Base-by-base conservation (phyloP, 352 stramenopile species). In the Lagenidium giganteum region DNA sequence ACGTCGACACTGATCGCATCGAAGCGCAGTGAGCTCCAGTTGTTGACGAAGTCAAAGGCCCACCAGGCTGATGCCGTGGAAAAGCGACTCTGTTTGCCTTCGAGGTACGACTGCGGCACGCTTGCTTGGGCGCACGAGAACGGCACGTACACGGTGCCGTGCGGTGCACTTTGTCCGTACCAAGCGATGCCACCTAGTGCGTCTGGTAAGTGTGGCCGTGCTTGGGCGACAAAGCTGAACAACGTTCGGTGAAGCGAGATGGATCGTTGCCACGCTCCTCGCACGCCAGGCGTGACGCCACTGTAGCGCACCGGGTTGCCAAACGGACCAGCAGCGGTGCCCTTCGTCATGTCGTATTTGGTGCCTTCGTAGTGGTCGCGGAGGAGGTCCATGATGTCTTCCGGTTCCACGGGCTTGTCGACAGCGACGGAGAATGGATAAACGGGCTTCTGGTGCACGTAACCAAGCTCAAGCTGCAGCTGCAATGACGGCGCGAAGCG, bases 291-390 rank as follows among this genome's bases (percentile, higher is more conserved):
- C 16, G 56, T 17, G 25, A 51, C 64, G 17, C 75, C 67, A 2
- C 70, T 67, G 68, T 81, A 96, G 16, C 86, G 78, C 43, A 96
- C 75, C 2, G 86, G 87, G 18, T 69, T 65, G 21, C 85, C 83
- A 57, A 96, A 97, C 3, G 89, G 86, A 21, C 90, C 90, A 34
- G 76, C 84, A 8, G 78, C 69, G 18, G 89, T 38, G 1, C 82
- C 81, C 53, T 91, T 73, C 2, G 65, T 83, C 63, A 93, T 76
- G 42, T 93, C 75, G 45, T 87, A 97, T 24, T 61, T 34, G 7
- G 86, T 96, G 24, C 76, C 81, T 71, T 96, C 62, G 47, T 96
- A 96, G 51, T 95, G 81, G 47, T 96, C 79, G 0, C 86, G 70
- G 25, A 94, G 64, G 8, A 95, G 61, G 25, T 74, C 51, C 63